Evolutionary conservation across 1,139 yeast species (phyloP).

Genomic region (Groenewaldozyma auringiensis): DNA sequence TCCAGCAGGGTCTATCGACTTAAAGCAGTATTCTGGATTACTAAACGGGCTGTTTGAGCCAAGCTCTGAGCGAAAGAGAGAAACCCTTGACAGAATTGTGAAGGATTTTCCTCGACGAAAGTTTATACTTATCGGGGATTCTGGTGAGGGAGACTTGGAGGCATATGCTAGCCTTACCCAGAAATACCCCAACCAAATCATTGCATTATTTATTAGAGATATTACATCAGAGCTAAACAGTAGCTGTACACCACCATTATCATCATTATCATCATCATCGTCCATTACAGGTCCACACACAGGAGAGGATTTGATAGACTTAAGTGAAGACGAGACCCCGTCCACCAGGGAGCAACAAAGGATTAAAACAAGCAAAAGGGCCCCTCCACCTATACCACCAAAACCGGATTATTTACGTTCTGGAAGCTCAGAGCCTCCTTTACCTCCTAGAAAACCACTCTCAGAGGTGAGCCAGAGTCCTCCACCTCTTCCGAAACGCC

Average conservation of each 20-base stretch:
- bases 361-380: conserved; percentile 10
- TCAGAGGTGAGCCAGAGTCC: background rate
- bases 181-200: conserved; percentile 51
- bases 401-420: conserved; percentile 15
- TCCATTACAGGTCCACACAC: conserved; percentile 9
- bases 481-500: conserved; percentile 12
- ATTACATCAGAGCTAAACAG: conserved; percentile 43
- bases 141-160: conserved; percentile 92
- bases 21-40: conserved; percentile 79
- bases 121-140: conserved; percentile 84
- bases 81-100: conserved; percentile 55
- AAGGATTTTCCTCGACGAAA: conserved; percentile 68
- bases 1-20: conserved; percentile 73
- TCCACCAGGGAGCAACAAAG: background rate
- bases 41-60: conserved; percentile 81
- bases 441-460: conserved; percentile 1
- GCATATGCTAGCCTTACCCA: conserved; percentile 73
- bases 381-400: conserved; percentile 25
- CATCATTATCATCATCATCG: background rate
- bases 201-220: conserved; percentile 74
- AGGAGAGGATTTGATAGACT: conserved; percentile 17
- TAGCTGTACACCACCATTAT: conserved; percentile 5
- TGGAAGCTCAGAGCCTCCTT: conserved; percentile 3
- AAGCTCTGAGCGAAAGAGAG: conserved; percentile 69
- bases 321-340: conserved; percentile 11